Base-by-base conservation (phyloP, 2,329 filamentous ascomycete genomes). In the Corinectria fuckeliana region DNA sequence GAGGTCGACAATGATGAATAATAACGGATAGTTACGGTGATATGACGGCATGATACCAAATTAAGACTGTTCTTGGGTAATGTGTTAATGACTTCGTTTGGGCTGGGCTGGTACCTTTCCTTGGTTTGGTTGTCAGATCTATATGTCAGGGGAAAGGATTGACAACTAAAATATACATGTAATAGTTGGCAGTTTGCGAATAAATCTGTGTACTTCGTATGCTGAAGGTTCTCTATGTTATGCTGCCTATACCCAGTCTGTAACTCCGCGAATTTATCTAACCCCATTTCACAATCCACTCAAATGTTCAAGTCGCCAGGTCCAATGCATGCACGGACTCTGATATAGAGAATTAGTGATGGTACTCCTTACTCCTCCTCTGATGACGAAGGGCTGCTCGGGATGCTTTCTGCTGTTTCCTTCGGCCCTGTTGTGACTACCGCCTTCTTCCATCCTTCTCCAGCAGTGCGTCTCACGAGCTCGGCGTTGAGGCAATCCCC, bases 401-500 rank as follows among this genome's bases (percentile, higher is more conserved):
- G 56, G 8, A 58, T 39, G 18, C 45, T 58, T 25, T n/a, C 60
- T 13, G 39, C 30, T 8, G 54, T 64, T 30, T 68, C 69, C 13
- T 59, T 57, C 20, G 63, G 53, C 21, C 44, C 30, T 36, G 9
- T 32, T 14, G 30, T 60, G 26, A 68, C 68, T 11, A 41, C 38
- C 4, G 71, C 68, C 4, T 72, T 66, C 13, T 72, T 72, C 81
- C 81, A 83, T 3, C 64, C 66, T 11, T 74, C 64, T 4, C 80
- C 78, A 0, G 86, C 87, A 0, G 92, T 94, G n/a, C 77, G 78
- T 76, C 92, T 80, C 2, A 94, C 86, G 20, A 84, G 76, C 2
- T 79, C 73, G 3, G 86, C 79, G 67, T 91, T 88, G 9, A 91
- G 73, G 10, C 80, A 78, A 3, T 82, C 79, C 0, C 83, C 80